Base-by-base conservation (phyloP, 2,329 filamentous ascomycete species). In the Aspergillus pseudoviridinutans region DNA sequence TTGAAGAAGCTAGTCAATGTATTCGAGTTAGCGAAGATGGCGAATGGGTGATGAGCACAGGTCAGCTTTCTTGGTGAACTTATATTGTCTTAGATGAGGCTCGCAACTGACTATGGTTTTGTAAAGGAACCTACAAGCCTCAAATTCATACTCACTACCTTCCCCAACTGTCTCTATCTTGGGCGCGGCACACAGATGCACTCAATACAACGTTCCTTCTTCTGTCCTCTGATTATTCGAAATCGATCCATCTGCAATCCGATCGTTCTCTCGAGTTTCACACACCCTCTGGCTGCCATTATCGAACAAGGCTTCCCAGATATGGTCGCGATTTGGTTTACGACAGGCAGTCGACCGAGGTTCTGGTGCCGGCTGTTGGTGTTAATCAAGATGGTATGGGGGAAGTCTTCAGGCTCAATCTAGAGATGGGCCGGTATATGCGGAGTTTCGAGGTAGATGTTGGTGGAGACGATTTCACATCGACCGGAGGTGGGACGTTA, bases 81-180 rank as follows among this genome's bases (percentile, higher is more conserved):
- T 27, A 10, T 46, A 4, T 12, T 55, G 28, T 54, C 28, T 32
- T 17, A 17, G 17, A 46, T 49, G 17, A 20, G 63, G 42, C 61
- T 60, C 51, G 52, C 54, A 50, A 58, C 53, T 57, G 58, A 58
- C 64, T 47, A 49, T 27, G 12, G 25, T 59, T 49, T 51, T 24
- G 41, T 29, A 44, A 59, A 83, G 83, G 84, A 64, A 87, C 84
- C 32, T 87, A 86, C 72, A 85, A 90, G 70, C 87, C 89, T 1
- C 91, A 96, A 73, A 96, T 97, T 58, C 94, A 97, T 71, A 89
- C 91, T n/a, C 95, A 99, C 76, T 91, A 96, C 71, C 85, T 97
- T 5, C 89, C 92, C 41, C 92, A 97, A 71, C 82, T 97, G 24
- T 93, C 93, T 9, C 84, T 99, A n/a, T 96, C 92, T 8, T 99